Conservation (phyloP, 768 basidiomycete genomes). For the Collybia sordida region DNA sequence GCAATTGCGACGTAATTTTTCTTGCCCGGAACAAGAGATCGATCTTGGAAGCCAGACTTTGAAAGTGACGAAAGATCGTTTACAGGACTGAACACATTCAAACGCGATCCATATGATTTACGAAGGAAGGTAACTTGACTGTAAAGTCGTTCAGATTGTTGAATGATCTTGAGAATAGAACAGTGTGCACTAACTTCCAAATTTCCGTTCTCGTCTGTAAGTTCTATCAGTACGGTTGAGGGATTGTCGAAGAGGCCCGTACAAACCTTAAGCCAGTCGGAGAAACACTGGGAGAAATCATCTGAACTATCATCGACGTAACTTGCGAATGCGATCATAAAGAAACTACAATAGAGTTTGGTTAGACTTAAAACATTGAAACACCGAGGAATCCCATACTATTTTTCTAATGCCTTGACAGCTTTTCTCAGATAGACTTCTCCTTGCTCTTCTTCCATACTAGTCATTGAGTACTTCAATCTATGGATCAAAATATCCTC, state of each 20-base stretch:
- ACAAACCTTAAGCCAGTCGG: conserved; percentile 80
- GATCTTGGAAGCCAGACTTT: conserved; percentile 57
- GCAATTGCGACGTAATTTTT: conserved; percentile 72
- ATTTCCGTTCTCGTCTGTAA: conserved; percentile 81
- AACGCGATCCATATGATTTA: conserved; percentile 73
- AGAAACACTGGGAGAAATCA: conserved; percentile 68
- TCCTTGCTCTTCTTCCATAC: conserved; percentile 63
- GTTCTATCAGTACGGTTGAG: neutral
- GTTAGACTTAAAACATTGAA: too few relatives aligned
- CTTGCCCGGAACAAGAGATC: conserved; percentile 61
- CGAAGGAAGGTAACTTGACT: conserved; percentile 89
- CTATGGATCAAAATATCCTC: conserved; percentile 86
- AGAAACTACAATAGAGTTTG: conserved; percentile 58
- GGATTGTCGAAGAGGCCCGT: neutral
- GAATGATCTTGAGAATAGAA: neutral
- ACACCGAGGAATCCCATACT: conserved; percentile 46
- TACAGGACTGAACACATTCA: conserved; percentile 91
- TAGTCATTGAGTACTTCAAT: conserved; percentile 82
- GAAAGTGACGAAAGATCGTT: conserved; percentile 85
- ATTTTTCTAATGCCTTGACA: conserved; percentile 81
- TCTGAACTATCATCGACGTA: conserved; percentile 73
- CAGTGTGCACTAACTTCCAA: conserved; percentile 80
- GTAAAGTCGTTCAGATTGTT: neutral
- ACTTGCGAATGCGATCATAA: conserved; percentile 90
- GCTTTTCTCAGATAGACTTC: conserved; percentile 64